Conservation (phyloP, 2,329 filamentous ascomycete species). For the Monosporascus cannonballus region DNA sequence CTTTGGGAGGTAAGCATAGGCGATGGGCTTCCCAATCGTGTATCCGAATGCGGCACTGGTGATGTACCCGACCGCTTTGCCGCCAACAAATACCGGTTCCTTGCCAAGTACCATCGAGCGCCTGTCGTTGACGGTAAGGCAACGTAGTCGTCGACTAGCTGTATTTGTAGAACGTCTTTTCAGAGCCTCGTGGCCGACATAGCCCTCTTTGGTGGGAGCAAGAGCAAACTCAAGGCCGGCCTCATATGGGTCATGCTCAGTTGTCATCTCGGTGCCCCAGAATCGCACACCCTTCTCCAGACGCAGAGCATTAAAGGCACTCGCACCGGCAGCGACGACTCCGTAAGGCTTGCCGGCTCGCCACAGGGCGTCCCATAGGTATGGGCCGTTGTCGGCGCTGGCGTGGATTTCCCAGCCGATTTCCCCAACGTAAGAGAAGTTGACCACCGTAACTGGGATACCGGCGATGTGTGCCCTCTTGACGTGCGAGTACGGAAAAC, state of each 20-base stretch:
- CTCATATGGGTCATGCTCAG: constrained; percentile 55
- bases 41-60: constrained; percentile 57
- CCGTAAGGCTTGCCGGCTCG: constrained; percentile 48
- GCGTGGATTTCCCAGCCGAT: constrained; percentile 58
- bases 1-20: constrained; percentile 51
- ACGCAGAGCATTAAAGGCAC: constrained; percentile 51
- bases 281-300: constrained; percentile 54
- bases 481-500: constrained; percentile 42
- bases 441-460: constrained; percentile 49
- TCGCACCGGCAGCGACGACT: constrained; percentile 51
- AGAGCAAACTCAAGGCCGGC: constrained; percentile 49
- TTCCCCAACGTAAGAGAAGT: constrained; percentile 56
- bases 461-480: constrained; percentile 45
- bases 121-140: constrained; percentile 50
- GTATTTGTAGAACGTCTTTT: constrained; percentile 32
- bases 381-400: constrained; percentile 50
- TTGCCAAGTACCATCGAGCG: constrained; percentile 53
- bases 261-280: constrained; percentile 53
- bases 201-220: constrained; percentile 39
- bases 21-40: constrained; percentile 51
- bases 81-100: constrained; percentile 50
- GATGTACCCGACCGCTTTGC: constrained; percentile 47
- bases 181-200: constrained; percentile 46
- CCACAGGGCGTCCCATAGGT: constrained; percentile 54
- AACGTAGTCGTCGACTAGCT: constrained; percentile 33